Percentiles rank a stretch among this genome's conserved stretches.
Evolutionary conservation across 495 filamentous ascomycete species (phyloP).

Genomic region (Penicillium odoratum): DNA sequence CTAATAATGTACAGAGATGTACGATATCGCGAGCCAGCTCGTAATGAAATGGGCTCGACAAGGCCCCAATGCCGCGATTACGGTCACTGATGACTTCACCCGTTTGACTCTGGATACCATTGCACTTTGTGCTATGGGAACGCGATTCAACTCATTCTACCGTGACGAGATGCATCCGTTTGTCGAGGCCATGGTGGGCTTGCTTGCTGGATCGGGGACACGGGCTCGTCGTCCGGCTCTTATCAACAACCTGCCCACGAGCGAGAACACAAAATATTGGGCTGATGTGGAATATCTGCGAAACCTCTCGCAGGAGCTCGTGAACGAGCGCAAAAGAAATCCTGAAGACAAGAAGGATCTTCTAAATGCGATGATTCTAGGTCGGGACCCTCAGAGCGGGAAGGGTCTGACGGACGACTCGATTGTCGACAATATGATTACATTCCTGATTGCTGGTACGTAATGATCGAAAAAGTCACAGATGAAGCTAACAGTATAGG

Average conservation of each 20-base stretch:
- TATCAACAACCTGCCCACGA: conserved; percentile 48
- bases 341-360: conserved; percentile 64
- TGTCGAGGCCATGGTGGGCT: conserved; percentile 60
- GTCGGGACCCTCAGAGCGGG: conserved; percentile 66
- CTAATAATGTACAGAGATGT: conserved; percentile 61
- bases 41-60: conserved; percentile 73
- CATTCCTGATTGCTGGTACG: conserved; percentile 62
- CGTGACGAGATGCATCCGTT: conserved; percentile 66
- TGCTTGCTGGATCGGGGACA: conserved; percentile 55
- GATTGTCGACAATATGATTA: conserved; percentile 71
- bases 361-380: conserved; percentile 67
- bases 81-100: conserved; percentile 70
- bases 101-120: conserved; percentile 72
- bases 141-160: conserved; percentile 76
- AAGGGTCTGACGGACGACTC: conserved; percentile 57
- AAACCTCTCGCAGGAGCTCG: conserved; percentile 56
- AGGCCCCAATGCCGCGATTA: conserved; percentile 56
- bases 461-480: neutral
- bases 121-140: conserved; percentile 71
- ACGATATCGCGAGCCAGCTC: conserved; percentile 70
- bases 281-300: conserved; percentile 57
- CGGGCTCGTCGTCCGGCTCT: conserved; percentile 54
- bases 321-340: conserved; percentile 57
- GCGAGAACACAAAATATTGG: conserved; percentile 56
- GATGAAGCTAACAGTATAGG: conserved; percentile 38